These are phyloP conservation scores for Pseudocohnilembus persalinus DNA, from an alignment of 169 alveolate species.

Conservation along the genomic window DNA sequence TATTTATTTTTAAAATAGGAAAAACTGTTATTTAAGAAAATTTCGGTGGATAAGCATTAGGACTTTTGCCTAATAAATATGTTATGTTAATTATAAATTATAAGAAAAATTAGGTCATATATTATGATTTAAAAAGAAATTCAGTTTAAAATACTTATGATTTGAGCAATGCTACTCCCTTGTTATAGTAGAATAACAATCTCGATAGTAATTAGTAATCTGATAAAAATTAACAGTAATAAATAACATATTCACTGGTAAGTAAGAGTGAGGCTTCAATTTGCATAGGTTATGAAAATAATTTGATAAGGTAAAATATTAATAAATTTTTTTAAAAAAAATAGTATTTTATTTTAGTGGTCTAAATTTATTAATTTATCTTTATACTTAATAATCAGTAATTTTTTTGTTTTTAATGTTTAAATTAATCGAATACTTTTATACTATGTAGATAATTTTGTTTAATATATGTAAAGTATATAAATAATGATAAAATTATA, in stretches of 20 bases:
- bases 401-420: too few relatives aligned
- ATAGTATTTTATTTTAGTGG: too few relatives aligned
- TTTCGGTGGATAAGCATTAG: neutral
- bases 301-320: neutral
- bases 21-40: neutral
- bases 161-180: neutral
- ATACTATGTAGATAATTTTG: too few relatives aligned
- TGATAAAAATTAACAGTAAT: neutral
- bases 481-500: too few relatives aligned
- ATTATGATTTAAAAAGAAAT: neutral
- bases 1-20: neutral
- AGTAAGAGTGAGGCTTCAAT: neutral
- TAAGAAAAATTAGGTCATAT: neutral
- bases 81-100: too few relatives aligned
- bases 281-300: neutral
- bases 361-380: too few relatives aligned
- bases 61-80: too few relatives aligned
- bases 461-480: too few relatives aligned
- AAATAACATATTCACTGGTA: neutral
- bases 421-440: too few relatives aligned
- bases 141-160: neutral
- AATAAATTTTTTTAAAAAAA: too few relatives aligned
- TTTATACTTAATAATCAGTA: too few relatives aligned
- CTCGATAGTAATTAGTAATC: neutral
- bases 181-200: neutral